Conservation (phyloP, 306 rosid species). For the Myrica gale region DNA sequence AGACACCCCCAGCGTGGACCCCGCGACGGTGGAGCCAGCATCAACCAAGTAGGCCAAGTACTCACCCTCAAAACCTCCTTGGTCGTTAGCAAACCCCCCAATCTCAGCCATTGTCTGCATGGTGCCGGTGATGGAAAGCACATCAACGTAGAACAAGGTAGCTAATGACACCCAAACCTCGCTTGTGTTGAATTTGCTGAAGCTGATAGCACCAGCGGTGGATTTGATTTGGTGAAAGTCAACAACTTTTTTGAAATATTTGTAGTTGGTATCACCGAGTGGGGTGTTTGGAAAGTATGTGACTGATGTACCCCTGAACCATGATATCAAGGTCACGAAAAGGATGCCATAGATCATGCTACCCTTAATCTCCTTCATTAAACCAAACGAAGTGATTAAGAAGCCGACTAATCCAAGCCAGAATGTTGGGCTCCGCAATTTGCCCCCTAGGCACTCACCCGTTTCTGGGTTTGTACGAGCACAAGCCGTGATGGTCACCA, state of each 20-base stretch:
- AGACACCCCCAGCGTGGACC: constrained; percentile 68
- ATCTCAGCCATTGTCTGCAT: constrained; percentile 82
- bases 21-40: constrained; percentile 66
- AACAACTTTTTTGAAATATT: constrained; percentile 65
- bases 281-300: constrained; percentile 66
- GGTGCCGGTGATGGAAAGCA: constrained; percentile 75
- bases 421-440: constrained; percentile 60
- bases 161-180: constrained; percentile 76
- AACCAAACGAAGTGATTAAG: constrained; percentile 57
- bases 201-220: constrained; percentile 68
- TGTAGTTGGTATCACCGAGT: constrained; percentile 55
- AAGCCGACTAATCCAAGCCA: constrained; percentile 79
- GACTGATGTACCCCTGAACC: constrained; percentile 78
- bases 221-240: constrained; percentile 70
- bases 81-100: constrained; percentile 62
- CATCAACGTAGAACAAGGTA: constrained; percentile 81
- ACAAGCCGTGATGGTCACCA: constrained; percentile 75
- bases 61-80: constrained; percentile 85
- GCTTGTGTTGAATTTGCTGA: constrained; percentile 50
- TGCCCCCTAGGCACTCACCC: constrained; percentile 74
- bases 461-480: constrained; percentile 47
- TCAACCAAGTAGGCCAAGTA: constrained; percentile 80
- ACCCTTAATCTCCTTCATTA: constrained; percentile 70
- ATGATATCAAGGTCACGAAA: constrained; percentile 66
- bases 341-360: constrained; percentile 88